Evolutionary conservation across 805 yeast species (phyloP).

Genomic region (Tetrapisispora pingtungensis): DNA sequence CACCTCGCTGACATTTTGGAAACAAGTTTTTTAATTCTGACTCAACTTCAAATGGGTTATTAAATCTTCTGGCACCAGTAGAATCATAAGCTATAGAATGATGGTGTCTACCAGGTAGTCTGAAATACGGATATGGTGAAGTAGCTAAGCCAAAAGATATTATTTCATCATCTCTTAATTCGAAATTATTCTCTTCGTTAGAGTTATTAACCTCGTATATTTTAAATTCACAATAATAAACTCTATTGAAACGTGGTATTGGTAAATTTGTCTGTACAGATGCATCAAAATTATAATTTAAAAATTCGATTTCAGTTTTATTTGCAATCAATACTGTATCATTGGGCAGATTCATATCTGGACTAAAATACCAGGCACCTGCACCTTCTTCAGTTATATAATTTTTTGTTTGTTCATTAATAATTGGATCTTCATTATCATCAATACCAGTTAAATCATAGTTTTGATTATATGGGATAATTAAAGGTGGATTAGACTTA

Average conservation of each 20-base stretch:
- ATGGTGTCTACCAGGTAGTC: conserved; percentile 86
- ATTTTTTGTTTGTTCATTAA: conserved; percentile 27
- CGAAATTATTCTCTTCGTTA: conserved; percentile 23
- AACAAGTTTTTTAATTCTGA: conserved; percentile 40
- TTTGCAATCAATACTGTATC: conserved; percentile 54
- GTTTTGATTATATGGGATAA: conserved; percentile 26
- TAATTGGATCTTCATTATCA: conserved; percentile 27
- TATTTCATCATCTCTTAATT: conserved; percentile 20
- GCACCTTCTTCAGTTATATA: conserved; percentile 83
- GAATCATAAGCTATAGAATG: conserved; percentile 85
- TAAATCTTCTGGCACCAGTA: conserved; percentile 66
- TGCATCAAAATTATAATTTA: conserved; percentile 47
- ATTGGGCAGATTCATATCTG: conserved; percentile 42
- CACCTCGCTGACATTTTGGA: conserved; percentile 66
- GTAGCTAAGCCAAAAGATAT: conserved; percentile 75
- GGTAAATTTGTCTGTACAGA: conserved; percentile 77
- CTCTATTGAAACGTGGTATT: conserved; percentile 70
- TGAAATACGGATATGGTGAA: conserved; percentile 85
- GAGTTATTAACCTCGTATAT: conserved; percentile 61
- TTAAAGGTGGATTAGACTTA: conserved; percentile 35
- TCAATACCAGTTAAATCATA: conserved; percentile 27
- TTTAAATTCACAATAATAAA: conserved; percentile 82
- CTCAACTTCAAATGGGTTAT: conserved; percentile 56
- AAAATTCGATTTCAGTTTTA: conserved; percentile 50
- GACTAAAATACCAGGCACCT: conserved; percentile 78